These are phyloP conservation scores for Globisporangium irregulare DNA, from an alignment of 352 stramenopile genomes.

Conservation along the genomic window DNA sequence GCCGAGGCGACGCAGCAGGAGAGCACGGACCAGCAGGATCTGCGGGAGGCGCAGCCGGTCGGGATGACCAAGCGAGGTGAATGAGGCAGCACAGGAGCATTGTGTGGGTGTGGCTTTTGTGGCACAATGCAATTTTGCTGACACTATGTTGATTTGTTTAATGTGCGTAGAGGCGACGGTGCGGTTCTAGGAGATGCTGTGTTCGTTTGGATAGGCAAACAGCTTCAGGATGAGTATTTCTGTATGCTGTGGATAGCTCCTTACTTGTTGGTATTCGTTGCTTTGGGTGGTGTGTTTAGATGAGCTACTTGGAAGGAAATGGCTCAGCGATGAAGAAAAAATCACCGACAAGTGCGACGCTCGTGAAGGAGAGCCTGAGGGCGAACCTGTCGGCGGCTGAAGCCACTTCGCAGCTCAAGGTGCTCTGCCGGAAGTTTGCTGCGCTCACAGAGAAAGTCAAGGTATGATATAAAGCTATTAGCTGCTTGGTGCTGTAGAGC, in stretches of 20 bases:
- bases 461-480: constrained; percentile 21
- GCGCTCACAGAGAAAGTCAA: constrained; percentile 84
- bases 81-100: not conserved
- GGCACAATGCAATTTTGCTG: not conserved
- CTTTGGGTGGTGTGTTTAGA: not conserved
- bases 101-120: not conserved
- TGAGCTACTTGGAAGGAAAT: constrained; percentile 26
- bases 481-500: not conserved
- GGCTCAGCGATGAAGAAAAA: constrained; percentile 31
- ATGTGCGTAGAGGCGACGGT: constrained; percentile 5
- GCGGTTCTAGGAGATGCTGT: not conserved
- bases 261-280: too few species aligned
- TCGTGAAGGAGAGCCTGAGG: constrained; percentile 58
- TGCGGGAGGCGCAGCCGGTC: not conserved
- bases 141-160: not conserved
- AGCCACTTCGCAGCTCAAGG: constrained; percentile 72
- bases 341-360: constrained; percentile 32
- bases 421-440: constrained; percentile 83
- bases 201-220: not conserved
- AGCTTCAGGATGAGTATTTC: too few species aligned
- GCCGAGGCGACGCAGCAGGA: not conserved
- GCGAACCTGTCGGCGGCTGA: constrained; percentile 59
- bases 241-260: too few species aligned
- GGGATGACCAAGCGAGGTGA: constrained; percentile 13
- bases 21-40: not conserved